A percentile compares a stretch with the other conserved stretches of the same genome.
Conservation (phyloP, 129 eudicot species). For the Glebionis coronaria region DNA sequence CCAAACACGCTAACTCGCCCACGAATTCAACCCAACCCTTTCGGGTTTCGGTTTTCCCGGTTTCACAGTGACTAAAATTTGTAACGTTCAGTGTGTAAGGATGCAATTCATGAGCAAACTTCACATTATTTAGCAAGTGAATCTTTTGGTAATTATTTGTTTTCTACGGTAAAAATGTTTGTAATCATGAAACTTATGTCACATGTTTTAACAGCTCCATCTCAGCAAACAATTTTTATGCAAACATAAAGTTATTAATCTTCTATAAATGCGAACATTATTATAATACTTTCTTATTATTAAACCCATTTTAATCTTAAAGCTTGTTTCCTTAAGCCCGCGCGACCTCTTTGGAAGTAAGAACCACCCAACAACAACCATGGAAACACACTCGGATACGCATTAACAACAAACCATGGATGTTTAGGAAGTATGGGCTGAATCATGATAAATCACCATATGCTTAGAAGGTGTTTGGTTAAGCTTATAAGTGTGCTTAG, state of each 20-base stretch:
- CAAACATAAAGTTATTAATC: neutral
- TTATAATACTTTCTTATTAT: neutral
- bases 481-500: too few species aligned
- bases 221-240: conserved; percentile 14
- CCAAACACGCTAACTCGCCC: too few species aligned
- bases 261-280: conserved; percentile 26
- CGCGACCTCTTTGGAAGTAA: too few species aligned
- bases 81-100: neutral
- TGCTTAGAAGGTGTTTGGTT: too few species aligned
- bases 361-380: too few species aligned
- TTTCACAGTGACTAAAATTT: neutral
- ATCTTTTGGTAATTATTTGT: neutral
- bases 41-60: too few species aligned
- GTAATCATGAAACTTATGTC: conserved; percentile 22
- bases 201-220: conserved; percentile 21
- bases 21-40: too few species aligned
- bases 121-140: conserved; percentile 24
- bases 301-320: neutral
- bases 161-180: neutral
- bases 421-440: too few species aligned
- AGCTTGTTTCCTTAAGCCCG: neutral
- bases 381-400: too few species aligned
- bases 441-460: too few species aligned
- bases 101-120: conserved; percentile 5
- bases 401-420: too few species aligned